Percentiles rank a stretch among this genome's conserved stretches.
Evolutionary conservation across 2,329 filamentous ascomycete species (phyloP).

Genomic region (Geosmithia morbida): DNA sequence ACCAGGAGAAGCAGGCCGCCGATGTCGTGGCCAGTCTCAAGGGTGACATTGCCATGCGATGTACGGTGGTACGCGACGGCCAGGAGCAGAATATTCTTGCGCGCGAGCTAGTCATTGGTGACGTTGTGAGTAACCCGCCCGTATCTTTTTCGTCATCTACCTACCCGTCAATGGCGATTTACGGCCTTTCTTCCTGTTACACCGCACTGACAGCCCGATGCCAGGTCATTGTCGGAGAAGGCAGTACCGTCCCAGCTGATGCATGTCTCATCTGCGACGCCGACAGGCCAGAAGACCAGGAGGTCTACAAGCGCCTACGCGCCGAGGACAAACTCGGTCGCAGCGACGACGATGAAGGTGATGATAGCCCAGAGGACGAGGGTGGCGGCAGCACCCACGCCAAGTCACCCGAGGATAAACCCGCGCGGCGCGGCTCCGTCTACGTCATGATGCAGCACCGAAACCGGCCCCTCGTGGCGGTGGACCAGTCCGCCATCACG

Average conservation of each 20-base stretch:
- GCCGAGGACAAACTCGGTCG: conserved; percentile 49
- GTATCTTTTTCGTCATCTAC: not conserved
- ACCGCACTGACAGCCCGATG: not conserved
- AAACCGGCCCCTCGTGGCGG: conserved; percentile 53
- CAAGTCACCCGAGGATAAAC: not conserved
- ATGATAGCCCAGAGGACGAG: conserved; percentile 10
- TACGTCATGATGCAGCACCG: conserved; percentile 26
- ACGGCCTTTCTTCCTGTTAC: not conserved
- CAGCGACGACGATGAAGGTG: conserved; percentile 33
- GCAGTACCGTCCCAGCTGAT: conserved; percentile 55
- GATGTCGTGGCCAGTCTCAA: conserved; percentile 63
- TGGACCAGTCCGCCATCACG: conserved; percentile 69
- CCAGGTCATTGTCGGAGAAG: conserved; percentile 57
- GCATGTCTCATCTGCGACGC: conserved; percentile 61
- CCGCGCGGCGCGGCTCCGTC: conserved; percentile 2
- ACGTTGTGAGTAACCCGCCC: conserved; percentile 44
- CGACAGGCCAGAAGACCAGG: conserved; percentile 42
- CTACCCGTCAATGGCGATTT: too few species aligned
- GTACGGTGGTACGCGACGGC: conserved; percentile 52
- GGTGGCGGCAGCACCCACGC: not conserved
- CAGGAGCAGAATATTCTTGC: conserved; percentile 55
- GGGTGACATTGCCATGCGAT: conserved; percentile 67
- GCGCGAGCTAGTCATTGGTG: conserved; percentile 61
- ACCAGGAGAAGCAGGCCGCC: conserved; percentile 68
- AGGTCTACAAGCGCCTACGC: conserved; percentile 38